Evolutionary conservation across 495 filamentous ascomycete species (phyloP).

Genomic region (Penicillium salamii): DNA sequence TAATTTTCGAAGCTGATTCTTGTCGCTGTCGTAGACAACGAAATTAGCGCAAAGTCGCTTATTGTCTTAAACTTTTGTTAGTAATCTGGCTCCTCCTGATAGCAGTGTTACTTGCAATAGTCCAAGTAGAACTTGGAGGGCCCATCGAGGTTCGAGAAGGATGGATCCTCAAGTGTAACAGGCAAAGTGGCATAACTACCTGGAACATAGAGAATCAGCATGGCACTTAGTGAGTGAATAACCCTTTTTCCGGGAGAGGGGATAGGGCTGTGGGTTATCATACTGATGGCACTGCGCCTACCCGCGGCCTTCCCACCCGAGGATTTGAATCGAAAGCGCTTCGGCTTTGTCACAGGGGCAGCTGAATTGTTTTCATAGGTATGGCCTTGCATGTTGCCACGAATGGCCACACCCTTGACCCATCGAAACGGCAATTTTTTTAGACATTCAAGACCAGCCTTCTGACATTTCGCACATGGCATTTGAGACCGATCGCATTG

Average conservation of each 20-base stretch:
- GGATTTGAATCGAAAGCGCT: not conserved
- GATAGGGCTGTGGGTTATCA: too few relatives aligned
- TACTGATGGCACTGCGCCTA: not conserved
- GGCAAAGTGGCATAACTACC: not conserved
- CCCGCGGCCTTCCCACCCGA: not conserved
- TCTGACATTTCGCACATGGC: constrained; percentile 31
- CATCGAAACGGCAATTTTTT: constrained; percentile 47
- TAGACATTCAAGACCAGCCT: constrained; percentile 45
- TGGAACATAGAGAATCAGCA: too few relatives aligned
- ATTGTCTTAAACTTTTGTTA: constrained; percentile 30
- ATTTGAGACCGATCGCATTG: constrained; percentile 43
- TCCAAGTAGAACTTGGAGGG: constrained; percentile 6
- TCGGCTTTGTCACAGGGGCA: not conserved
- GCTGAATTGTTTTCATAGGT: not conserved
- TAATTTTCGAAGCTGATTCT: constrained; percentile 52
- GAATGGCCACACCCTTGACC: constrained; percentile 36
- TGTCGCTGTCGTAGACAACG: constrained; percentile 48
- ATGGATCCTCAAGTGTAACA: not conserved
- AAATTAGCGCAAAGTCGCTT: constrained; percentile 50
- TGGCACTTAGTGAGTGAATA: too few relatives aligned
- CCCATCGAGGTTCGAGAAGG: not conserved
- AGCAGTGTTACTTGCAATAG: not conserved
- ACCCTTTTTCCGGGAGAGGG: too few relatives aligned
- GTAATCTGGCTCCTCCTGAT: not conserved
- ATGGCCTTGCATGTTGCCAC: constrained; percentile 32